Evolutionary conservation across 331 rosid species (phyloP), one percentile per base, ranked within the genome.

Genomic region (Rosa hybrid): DNA sequence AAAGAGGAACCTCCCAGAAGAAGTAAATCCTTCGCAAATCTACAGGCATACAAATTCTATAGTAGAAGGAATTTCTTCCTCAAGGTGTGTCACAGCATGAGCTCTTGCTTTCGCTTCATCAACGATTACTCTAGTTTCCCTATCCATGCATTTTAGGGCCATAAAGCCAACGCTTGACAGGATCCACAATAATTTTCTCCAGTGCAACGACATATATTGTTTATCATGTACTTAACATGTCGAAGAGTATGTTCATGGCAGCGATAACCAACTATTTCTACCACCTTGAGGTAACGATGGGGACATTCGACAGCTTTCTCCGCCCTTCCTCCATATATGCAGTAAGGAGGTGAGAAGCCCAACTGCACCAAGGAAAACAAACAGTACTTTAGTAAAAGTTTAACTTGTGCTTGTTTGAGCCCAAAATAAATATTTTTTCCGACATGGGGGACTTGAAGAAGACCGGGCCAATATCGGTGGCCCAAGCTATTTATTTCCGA

Each of bases 101-200:
- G 62, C 23, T 54, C 62, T 54, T 54, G 62, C 62, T 6, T 54
- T 54, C 9, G 8, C 62, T 17, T 18, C 25, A 0, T 16, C 7
- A 5, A 0, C 1, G 11, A 54, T 2, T 6, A 2, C 2, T 0
- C 8, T 20, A 5, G 3, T 54, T 18, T 23, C 12, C 49, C 23
- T 17, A 20, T 20, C 23, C 25, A 54, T n/a, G n/a, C n/a, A n/a
- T 18, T 54, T 57, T n/a, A 21, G 64, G 30, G 64, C 18, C 11
- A 57, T 57, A 21, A n/a, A n/a, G 64, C 64, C 64, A 57, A 8
- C 64, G 64, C 64, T 57, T n/a, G 64, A n/a, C 30, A 57, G 64
- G 64, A 57, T 57, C 64, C 21, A 57, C 64, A 14, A 51, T 17
- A 14, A 51, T 34, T 51, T 51, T 51, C 21, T 51, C 57, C 57